These are phyloP conservation scores for Mycena galopus DNA, from an alignment of 768 basidiomycete genomes.

Conservation along the genomic window DNA sequence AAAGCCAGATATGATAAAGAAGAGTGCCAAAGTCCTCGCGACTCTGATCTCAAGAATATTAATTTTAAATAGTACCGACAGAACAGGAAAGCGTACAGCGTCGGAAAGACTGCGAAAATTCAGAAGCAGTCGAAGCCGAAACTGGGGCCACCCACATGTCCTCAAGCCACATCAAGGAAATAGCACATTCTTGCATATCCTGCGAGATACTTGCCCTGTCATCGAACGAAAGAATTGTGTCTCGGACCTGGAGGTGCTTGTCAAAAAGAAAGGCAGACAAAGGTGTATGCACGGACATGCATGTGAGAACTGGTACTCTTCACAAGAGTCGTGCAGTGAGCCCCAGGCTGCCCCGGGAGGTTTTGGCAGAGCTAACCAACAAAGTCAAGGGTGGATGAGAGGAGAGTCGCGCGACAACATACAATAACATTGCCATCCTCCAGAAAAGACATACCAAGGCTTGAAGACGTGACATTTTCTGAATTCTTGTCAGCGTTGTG, in stretches of 20 bases:
- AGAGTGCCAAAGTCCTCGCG: conserved; percentile 64
- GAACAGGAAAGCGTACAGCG: conserved; percentile 31
- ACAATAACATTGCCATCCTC: conserved; percentile 38
- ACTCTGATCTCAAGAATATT: conserved; percentile 43
- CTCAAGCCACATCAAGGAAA: conserved; percentile 60
- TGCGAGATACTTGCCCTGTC: conserved; percentile 19
- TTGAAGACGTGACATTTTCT: conserved; percentile 25
- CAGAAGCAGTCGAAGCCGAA: neutral
- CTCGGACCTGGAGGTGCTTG: conserved; percentile 20
- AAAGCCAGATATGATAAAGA: conserved; percentile 62
- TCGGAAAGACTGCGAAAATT: conserved; percentile 49
- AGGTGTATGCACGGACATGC: conserved; percentile 21
- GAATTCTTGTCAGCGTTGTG: neutral
- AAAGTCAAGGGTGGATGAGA: neutral
- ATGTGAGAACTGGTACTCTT: conserved; percentile 19
- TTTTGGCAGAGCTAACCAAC: conserved; percentile 51
- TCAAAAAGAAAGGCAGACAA: neutral
- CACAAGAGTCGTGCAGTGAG: conserved; percentile 38
- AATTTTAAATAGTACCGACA: neutral
- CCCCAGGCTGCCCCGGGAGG: conserved; percentile 48
- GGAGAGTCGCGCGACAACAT: conserved; percentile 14
- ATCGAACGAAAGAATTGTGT: conserved; percentile 12
- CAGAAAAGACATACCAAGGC: conserved; percentile 28
- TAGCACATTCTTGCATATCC: conserved; percentile 49
- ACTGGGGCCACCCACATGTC: conserved; percentile 52